Base-by-base conservation (phyloP, 352 stramenopile species). In the Thalassiosira sp. region DNA sequence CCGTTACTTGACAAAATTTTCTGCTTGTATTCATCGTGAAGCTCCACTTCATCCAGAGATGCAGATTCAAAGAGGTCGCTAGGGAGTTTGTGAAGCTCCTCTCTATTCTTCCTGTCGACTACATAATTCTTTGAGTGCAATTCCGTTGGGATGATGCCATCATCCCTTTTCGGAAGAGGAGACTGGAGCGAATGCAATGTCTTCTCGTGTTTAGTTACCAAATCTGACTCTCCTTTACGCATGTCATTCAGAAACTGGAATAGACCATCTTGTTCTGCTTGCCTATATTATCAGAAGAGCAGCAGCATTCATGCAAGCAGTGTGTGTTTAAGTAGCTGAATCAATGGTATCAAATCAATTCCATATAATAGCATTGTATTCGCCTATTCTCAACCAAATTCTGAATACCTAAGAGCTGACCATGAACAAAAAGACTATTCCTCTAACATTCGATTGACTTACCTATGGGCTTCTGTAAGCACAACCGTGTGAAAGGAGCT, bases 81-180 rank as follows among this genome's bases (percentile, higher is more conserved):
- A 10, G 42, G 22, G n/a, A 93, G 48, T 46, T 80, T 63, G 15
- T 74, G 25, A 0, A 91, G 65, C 28, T 90, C 68, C 27, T 80
- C 20, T 35, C 76, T 76, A 65, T 94, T 94, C 49, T 75, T 79
- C 7, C 59, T 25, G 40, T 91, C 72, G 0, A 94, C 89, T 33
- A 87, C 66, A n/a, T 59, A 35, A 58, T 94, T 94, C 35, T 70
- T 87, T 18, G 74, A 76, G 72, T 92, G 91, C n/a, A 94, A 67
- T 48, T 89, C 81, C 5, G 83, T 93, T 45, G 72, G 75, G 15
- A 78, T 68, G n/a, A 88, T 81, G 16, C 43, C 71, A 68, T 81
- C 66, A 59, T 69, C 43, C 5, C 54, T 73, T 42, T 53, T 15
- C 15, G 40, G 49, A 1, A 73, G 56, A 56, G 72, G 75, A n/a